Evolutionary conservation across 345 rosid species (phyloP).

Genomic region (Sisymbrium irio): DNA sequence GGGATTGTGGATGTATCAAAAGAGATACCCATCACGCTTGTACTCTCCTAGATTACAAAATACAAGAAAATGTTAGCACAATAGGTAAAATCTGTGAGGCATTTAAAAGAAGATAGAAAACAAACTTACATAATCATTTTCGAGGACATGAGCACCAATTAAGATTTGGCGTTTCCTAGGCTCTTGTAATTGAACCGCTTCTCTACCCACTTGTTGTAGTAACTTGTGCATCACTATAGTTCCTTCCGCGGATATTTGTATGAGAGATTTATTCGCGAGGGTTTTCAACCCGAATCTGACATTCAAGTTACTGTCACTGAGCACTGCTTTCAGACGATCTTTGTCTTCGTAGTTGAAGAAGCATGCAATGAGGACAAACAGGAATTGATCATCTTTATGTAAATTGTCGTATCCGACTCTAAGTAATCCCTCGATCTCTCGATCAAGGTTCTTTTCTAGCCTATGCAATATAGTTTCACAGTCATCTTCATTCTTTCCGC

Average conservation of each 20-base stretch:
- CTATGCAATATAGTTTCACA: conserved; percentile 6
- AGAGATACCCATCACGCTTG: conserved; percentile 22
- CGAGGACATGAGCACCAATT: conserved; percentile 7
- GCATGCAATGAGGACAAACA: conserved; percentile 41
- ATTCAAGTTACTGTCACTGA: not conserved
- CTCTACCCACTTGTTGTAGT: conserved; percentile 31
- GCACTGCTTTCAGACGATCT: not conserved
- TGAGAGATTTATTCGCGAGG: conserved; percentile 9
- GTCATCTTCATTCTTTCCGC: not conserved
- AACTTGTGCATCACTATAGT: conserved; percentile 31
- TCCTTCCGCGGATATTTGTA: not conserved
- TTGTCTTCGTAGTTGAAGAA: conserved; percentile 15
- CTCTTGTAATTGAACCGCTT: conserved; percentile 5
- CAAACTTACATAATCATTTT: conserved; percentile 2
- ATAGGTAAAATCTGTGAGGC: not conserved
- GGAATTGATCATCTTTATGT: not conserved
- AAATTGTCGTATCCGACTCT: conserved; percentile 35
- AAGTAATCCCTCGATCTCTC: not conserved
- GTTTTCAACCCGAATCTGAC: not conserved
- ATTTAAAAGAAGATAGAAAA: not conserved
- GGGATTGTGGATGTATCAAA: not conserved
- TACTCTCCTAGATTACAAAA: conserved; percentile 17
- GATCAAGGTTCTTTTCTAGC: not conserved
- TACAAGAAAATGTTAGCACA: not conserved
- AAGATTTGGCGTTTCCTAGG: conserved; percentile 19